Evolutionary conservation across 768 basidiomycete species (phyloP).

Genomic region (Chalciporus piperatus): DNA sequence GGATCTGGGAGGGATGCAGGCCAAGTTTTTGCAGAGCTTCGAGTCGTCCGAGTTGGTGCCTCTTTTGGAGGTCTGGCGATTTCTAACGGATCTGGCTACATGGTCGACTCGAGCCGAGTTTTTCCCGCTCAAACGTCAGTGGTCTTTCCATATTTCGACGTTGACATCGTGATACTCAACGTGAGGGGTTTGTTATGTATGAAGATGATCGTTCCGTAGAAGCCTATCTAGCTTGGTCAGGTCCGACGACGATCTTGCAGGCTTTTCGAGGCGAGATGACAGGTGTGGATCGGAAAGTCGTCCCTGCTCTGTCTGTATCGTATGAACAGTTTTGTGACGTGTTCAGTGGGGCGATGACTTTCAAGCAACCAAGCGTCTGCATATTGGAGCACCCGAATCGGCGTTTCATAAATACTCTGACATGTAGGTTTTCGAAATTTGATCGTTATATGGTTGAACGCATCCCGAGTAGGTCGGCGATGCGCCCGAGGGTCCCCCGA

Average conservation of each 20-base stretch:
- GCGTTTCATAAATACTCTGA: background rate
- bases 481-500: background rate
- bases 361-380: background rate
- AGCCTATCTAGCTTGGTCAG: conserved; percentile 16
- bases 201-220: conserved; percentile 2
- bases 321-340: conserved; percentile 12
- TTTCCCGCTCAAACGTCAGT: conserved; percentile 9
- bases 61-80: conserved; percentile 8
- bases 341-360: background rate
- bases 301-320: background rate
- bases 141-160: background rate
- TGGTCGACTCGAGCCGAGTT: conserved; percentile 11
- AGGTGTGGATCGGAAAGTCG: conserved; percentile 8
- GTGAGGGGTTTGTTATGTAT: background rate
- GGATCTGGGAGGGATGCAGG: conserved; percentile 1
- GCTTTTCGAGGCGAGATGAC: conserved; percentile 12
- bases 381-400: background rate
- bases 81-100: conserved; percentile 8
- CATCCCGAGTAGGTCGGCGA: background rate
- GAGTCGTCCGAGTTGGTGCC: background rate
- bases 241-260: conserved; percentile 3
- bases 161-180: background rate
- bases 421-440: conserved; percentile 4
- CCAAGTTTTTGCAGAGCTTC: conserved; percentile 10
- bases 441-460: background rate